Evolutionary conservation across 2,329 filamentous ascomycete species (phyloP), one percentile per base, ranked within the genome.

Genomic region (Aureobasidium leucospermi): DNA sequence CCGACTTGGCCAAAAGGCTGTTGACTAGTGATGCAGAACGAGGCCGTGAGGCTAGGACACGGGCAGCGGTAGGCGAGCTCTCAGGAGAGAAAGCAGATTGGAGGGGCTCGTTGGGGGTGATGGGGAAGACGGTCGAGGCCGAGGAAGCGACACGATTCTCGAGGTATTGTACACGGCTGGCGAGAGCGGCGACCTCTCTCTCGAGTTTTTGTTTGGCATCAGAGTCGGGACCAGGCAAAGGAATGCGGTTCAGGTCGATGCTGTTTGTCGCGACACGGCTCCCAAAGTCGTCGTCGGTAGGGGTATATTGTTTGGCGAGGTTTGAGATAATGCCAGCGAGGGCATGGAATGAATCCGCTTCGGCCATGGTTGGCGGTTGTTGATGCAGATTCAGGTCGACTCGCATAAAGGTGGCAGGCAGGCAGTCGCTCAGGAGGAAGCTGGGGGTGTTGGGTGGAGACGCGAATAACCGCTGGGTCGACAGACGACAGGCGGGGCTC

Each of bases 141-240:
- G 75, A 74, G 56, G 81, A 79, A 63, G 81, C 77, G 64, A 81
- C 79, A 75, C 87, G 87, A 66, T 85, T 84, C 78, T 97, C 92
- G 66, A 97, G 84, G 65, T 86, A 85, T 64, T 91, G 88, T 66
- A 97, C 85, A 65, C 94, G 82, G 63, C 85, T 77, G 61, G 87
- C 83, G 64, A 97, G 82, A 59, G 89, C 87, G 53, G 87, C 83
- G 60, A 99, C 82, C 76, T 97, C 93, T 62, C 81, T 80, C 76
- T 97, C 91, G 62, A 97, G 83, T 34, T 81, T 81, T 65, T 83
- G 80, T 76, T 97, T 97, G 65, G 87, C 87, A 38, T 84, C 75
- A 46, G 83, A 87, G 61, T 90, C 82, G 60, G 84, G 81, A 61
- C 94, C 94, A 13, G 93, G 92, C 28, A 97, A 81, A 63, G 81